Base-by-base conservation (phyloP, 345 rosid species). In the Isatis tinctoria region DNA sequence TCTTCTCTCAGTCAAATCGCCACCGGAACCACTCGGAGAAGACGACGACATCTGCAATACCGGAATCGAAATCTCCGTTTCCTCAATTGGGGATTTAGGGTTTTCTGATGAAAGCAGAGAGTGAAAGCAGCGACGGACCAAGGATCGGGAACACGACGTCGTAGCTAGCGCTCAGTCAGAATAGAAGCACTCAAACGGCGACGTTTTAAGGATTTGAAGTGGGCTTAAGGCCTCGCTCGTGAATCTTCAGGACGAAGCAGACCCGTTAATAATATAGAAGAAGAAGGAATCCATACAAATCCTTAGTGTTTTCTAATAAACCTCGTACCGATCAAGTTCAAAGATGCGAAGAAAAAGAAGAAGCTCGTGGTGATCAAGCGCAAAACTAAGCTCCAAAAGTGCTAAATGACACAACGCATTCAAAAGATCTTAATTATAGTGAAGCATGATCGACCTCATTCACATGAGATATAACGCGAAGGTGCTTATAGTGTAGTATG, bases 1-100 rank as follows among this genome's bases (percentile, higher is more conserved):
- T 80, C 98, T 85, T 73, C 99, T 86, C 87, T 87, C 99, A 4
- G 88, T 80, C 74, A 79, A 56, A 60, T 65, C 66, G 17, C 54
- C 48, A 68, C 65, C 74, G 45, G 69, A 32, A 6, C 71, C 62
- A 39, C 74, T 60, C 27, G 80, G 78, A 62, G 85, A 67, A 51
- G 80, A 78, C 7, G 78, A 73, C 11, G 83, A 80, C 80, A 81
- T 78, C 54, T 44, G 16, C 35, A 13, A 59, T 20, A 4, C 5
- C 24, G 7, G 45, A 39, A 43, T 58, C 67, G 56, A 10, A 40
- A 18, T 60, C 62, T 5, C 13, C 2, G 39, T n/a, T 69, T 32
- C 57, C 62, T 43, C 27, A 9, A 57, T 40, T 69, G 24, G 75
- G 37, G 80, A 56, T 63, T 76, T 63, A 76, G 80, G 80, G 71